Percentiles rank a stretch among this genome's conserved stretches.
These are phyloP conservation scores for Termitomyces sp. DNA, from an alignment of 768 basidiomycete genomes.

Conservation along the genomic window DNA sequence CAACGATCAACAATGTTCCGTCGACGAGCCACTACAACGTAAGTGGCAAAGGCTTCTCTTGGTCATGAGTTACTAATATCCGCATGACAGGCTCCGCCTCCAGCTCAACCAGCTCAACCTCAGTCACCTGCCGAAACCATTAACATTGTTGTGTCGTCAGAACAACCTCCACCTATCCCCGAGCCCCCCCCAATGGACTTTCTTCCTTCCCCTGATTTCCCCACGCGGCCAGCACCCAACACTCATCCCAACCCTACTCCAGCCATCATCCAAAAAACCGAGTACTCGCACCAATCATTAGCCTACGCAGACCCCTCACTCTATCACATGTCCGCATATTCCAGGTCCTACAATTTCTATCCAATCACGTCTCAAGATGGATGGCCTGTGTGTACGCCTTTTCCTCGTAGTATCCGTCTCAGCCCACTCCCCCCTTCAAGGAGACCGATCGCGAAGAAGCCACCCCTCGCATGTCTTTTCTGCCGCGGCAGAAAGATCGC, in stretches of 20 bases:
- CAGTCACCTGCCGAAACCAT: neutral
- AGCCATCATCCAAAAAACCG: neutral
- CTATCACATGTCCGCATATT: neutral
- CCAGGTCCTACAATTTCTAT: slow-evolving; percentile 2
- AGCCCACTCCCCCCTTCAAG: slow-evolving; percentile 23
- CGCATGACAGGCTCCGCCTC: slow-evolving; percentile 1
- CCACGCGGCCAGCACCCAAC: neutral
- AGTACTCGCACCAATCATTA: neutral
- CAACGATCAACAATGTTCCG: neutral
- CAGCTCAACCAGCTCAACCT: neutral
- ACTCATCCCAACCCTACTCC: neutral
- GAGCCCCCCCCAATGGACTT: slow-evolving; percentile 14
- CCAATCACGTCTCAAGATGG: slow-evolving; percentile 4
- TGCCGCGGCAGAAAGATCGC: slow-evolving; percentile 67
- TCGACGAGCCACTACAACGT: slow-evolving; percentile 4
- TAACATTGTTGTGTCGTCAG: slow-evolving; percentile 2
- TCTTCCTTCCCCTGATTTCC: slow-evolving; percentile 11
- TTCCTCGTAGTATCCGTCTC: slow-evolving; percentile 16
- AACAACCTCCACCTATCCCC: slow-evolving; percentile 1
- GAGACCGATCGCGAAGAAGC: slow-evolving; percentile 42
- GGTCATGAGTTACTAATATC: slow-evolving; percentile 1
- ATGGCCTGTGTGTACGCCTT: slow-evolving; percentile 14
- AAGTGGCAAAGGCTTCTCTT: slow-evolving; percentile 2
- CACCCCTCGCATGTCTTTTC: slow-evolving; percentile 58
- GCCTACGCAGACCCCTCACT: neutral